Percentiles rank a stretch among this genome's conserved stretches.
phyloP scores from a whole-genome alignment of 2,329 filamentous ascomycete genomes.

The Fusarium tuaranense region DNA sequence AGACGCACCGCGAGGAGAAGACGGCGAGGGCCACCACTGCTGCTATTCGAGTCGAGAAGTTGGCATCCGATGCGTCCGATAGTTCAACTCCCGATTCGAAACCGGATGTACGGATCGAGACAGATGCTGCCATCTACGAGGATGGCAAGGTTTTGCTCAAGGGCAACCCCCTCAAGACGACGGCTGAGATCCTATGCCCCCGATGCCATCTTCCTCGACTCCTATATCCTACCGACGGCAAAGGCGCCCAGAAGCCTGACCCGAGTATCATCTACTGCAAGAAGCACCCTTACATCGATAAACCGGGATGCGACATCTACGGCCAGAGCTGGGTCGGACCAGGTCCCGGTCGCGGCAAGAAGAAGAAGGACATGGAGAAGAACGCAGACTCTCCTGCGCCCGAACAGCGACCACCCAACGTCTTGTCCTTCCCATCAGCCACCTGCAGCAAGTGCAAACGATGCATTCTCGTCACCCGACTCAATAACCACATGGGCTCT shows the following conservation, averaged over 20 bases:
- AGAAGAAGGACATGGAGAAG: slow-evolving; percentile 82
- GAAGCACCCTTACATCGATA: slow-evolving; percentile 81
- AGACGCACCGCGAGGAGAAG: slow-evolving; percentile 84
- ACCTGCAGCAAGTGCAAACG: slow-evolving; percentile 77
- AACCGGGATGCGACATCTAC: slow-evolving; percentile 83
- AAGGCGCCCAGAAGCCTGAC: slow-evolving; percentile 73
- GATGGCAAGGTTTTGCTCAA: slow-evolving; percentile 76
- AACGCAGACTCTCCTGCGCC: slow-evolving; percentile 62
- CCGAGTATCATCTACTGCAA: slow-evolving; percentile 82
- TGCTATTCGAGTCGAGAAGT: slow-evolving; percentile 72
- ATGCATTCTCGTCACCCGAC: slow-evolving; percentile 72
- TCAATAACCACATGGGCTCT: slow-evolving; percentile 77
- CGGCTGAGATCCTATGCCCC: slow-evolving; percentile 77
- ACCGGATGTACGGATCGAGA: slow-evolving; percentile 70
- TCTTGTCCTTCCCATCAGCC: slow-evolving; percentile 73
- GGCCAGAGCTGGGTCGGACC: slow-evolving; percentile 84
- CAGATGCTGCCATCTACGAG: slow-evolving; percentile 76
- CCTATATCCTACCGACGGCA: slow-evolving; percentile 78
- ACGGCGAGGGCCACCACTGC: slow-evolving; percentile 75
- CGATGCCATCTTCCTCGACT: slow-evolving; percentile 81
- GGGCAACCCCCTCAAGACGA: slow-evolving; percentile 78
- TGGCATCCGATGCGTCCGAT: slow-evolving; percentile 67
- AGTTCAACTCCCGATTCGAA: slow-evolving; percentile 64
- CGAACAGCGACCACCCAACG: slow-evolving; percentile 69
- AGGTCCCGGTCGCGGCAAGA: slow-evolving; percentile 77